Base-by-base conservation (phyloP, 768 basidiomycete species). In the Boletus speciosus region DNA sequence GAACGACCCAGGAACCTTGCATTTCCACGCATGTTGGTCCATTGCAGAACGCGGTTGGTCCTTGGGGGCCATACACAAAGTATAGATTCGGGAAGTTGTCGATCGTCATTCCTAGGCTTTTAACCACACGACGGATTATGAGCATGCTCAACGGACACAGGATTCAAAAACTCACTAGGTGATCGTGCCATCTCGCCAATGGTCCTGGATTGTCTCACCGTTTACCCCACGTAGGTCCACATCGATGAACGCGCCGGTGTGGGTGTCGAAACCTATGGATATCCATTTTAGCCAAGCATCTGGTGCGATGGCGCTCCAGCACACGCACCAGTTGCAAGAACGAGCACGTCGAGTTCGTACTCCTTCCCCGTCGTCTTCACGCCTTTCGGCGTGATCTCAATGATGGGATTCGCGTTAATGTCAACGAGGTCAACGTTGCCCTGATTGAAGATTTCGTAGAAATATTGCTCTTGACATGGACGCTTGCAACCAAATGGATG, bases 51-150 rank as follows among this genome's bases (percentile, higher is more conserved):
- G 44, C 49, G 1, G 35, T 58, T 3, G 62, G 61, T 23, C 52
- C 58, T 4, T 60, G 61, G 2, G 61, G 54, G 21, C 58, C 58
- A 7, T 63, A 42, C 32, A 50, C 51, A 19, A 60, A 56, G 39
- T 27, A 63, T 1, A 63, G 51, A 40, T 57, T 61, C 25, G 50
- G 59, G 48, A 64, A 54, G 12, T 60, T 60, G 9, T 60, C 52
- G 14, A 60, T 56, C 19, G 59, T 32, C 58, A 59, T 37, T 9
- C 58, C 52, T 3, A 59, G 39, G 19, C 58, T 57, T 39, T 46
- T 21, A 4, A 16, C 9, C 10, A 12, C 5, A 15, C 15, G 5
- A 48, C n/a, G 16, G 14, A 23, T 29, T 16, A 21, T 16, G 6
- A 19, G 8, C 15, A 9, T 25, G 8, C 3, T 15, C 16, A 35